Base-by-base conservation (phyloP, 2,329 filamentous ascomycete genomes). In the Aspergillus vadensis region DNA sequence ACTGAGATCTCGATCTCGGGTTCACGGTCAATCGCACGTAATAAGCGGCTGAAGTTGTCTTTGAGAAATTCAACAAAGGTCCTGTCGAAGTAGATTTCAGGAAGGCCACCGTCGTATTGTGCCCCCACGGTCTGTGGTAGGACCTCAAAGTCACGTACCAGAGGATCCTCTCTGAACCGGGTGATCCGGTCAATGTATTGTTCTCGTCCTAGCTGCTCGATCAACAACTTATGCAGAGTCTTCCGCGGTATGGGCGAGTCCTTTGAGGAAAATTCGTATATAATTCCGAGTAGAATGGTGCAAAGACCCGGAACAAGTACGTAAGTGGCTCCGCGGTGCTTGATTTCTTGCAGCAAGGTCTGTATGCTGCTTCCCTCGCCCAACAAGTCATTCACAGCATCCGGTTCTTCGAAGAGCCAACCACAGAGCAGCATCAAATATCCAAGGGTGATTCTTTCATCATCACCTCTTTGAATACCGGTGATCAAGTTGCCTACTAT, bases 181-280 rank as follows among this genome's bases (percentile, higher is more conserved):
- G 85, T 86, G 41, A 99, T 83, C 63, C 88, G 88, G 74, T 96
- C 90, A 58, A 96, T 86, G 72, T 97, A 99, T 69, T 89, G 88
- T 68, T 97, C 92, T 66, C 93, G 88, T 41, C 92, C 91, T 69
- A 98, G 84, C 60, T 89, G 87, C 48, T 89, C 87, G 27, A 86
- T 82, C 38, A 99, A 81, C 27, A 97, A 85, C 23, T 90, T 87
- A 70, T 96, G 91, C 48, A 99, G 80, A 9, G 90, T 93, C 23
- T 87, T 83, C 62, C 95, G 85, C 5, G 94, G 86, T 55, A 99
- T 89, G 0, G 95, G 92, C 0, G 94, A 98, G 76, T 99, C 95
- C 73, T 96, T 97, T 0, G 94, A 97, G 9, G 94, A 98, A 71
- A 98, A 99, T 71, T 99, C 95, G 73, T 98, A 99, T 4, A 95